phyloP scores from a whole-genome alignment of 331 rosid genomes.

The Pyracantha coccinea region DNA sequence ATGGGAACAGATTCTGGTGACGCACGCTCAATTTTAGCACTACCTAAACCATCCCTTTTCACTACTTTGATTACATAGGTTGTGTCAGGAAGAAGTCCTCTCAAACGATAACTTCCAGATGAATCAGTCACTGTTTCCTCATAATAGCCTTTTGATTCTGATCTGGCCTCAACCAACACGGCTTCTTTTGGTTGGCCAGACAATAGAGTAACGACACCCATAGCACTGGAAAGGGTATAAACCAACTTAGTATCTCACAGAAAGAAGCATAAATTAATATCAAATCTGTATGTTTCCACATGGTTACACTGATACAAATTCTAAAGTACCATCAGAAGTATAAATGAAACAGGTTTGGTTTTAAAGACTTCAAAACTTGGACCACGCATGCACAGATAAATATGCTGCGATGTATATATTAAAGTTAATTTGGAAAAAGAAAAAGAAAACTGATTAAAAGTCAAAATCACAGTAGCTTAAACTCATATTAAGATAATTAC shows the following conservation, averaged over 20 bases:
- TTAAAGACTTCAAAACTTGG: background rate
- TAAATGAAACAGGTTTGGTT: background rate
- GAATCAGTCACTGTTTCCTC: constrained; percentile 93
- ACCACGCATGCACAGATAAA: constrained; percentile 2
- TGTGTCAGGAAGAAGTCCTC: constrained; percentile 89
- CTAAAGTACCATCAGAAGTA: background rate
- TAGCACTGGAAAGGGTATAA: constrained; percentile 56
- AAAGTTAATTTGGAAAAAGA: background rate
- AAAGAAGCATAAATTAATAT: background rate
- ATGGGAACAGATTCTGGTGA: constrained; percentile 65
- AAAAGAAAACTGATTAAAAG: background rate
- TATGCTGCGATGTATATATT: constrained; percentile 6
- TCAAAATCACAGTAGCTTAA: background rate
- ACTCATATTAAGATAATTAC: background rate
- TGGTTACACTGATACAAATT: background rate
- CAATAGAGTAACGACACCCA: constrained; percentile 61
- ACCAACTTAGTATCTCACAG: constrained; percentile 10
- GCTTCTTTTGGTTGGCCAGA: constrained; percentile 98
- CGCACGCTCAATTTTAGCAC: constrained; percentile 75
- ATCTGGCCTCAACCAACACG: constrained; percentile 87
- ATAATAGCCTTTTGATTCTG: constrained; percentile 83
- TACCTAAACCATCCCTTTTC: constrained; percentile 47
- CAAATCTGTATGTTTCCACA: background rate
- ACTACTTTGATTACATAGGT: constrained; percentile 65
- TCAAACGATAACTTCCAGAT: constrained; percentile 76